Evolutionary conservation across 805 yeast genomes (phyloP), one percentile per base, ranked within the genome.

Genomic region (Priceomyces castillae): DNA sequence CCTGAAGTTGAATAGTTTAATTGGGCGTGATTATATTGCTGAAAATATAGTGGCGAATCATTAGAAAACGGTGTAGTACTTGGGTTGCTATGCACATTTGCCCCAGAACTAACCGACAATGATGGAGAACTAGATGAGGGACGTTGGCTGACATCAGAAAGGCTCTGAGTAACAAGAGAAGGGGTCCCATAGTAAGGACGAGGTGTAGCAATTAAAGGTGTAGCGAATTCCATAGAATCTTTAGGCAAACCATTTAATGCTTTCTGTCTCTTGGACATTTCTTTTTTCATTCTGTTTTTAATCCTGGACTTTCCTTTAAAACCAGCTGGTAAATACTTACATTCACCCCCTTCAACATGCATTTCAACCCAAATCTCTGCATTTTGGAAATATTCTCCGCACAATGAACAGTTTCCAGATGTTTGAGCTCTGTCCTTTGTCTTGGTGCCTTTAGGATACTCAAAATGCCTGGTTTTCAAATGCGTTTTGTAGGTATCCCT

Each of bases 401-500:
- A 78, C 62, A 78, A 77, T 17, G 79, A 74, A 57, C 83, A 78
- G 35, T 71, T 60, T 10, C 83, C 83, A 4, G 71, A 58, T 10
- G 73, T 60, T 40, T 56, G 58, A 15, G 62, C 53, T 39, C 83
- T 56, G 38, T 71, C 73, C 44, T 66, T 68, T 3, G 77, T 69
- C 48, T 70, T 70, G 11, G 78, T 75, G 3, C 82, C 83, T 30
- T 76, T 68, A 28, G 84, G 84, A 49, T 78, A 78, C 36, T 71
- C 70, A 55, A 78, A 78, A 56, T 78, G 84, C 43, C 79, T 61
- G 7, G 81, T 73, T 52, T 77, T 78, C 41, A 78, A 65, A 56
- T 78, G 84, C 1, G 80, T 78, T 51, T 77, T 77, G 57, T 75
- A 77, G 5, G 84, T 78, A 54, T 78, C 84, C 52, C 82, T 66